Evolutionary conservation across 2,329 filamentous ascomycete genomes (phyloP), one percentile per base, ranked within the genome.

Genomic region (Penicillium sp.): DNA sequence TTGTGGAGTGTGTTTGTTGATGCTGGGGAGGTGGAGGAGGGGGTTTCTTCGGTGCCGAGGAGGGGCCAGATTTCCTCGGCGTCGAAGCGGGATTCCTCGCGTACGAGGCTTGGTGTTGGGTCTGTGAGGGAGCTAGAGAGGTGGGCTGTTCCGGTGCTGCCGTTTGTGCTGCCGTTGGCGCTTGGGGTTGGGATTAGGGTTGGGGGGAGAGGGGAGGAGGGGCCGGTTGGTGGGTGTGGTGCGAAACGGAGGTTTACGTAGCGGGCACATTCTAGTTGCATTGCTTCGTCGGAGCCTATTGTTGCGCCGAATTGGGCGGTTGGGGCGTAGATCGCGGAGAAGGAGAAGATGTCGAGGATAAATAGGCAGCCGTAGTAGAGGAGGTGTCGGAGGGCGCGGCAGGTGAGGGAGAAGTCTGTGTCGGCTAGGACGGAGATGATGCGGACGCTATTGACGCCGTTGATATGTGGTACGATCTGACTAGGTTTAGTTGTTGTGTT

Each of bases 311-410:
- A 88, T 38, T 90, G 88, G 0, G 87, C 82, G 0, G 91, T 91
- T 0, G 89, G 88, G 0, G 93, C 92, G 71, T 99, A 99, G 68
- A 96, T 93, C 42, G 90, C 91, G 33, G 87, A 83, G 73, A 97
- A 99, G 73, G 94, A 92, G 80, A 97, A 97, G 67, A 97, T 90
- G 76, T 99, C 94, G 12, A 97, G 85, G 53, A 97, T 84, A 27
- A 96, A 82, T 36, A 96, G 84, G 68, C 91, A 93, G 70, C 93
- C 91, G 75, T 97, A 97, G 79, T 96, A 96, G 27, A 97, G 82
- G 10, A 99, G 83, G 73, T 97, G 93, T 61, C 90, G 88, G 57
- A 97, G 84, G 8, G 92, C 93, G 52, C 91, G 88, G 69, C 91
- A 90, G 55, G 93, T 91, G 25, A 99, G 86, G 49, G 89, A 89